Evolutionary conservation across 345 rosid genomes (phyloP).

Genomic region (Pseudoturritis turrita): DNA sequence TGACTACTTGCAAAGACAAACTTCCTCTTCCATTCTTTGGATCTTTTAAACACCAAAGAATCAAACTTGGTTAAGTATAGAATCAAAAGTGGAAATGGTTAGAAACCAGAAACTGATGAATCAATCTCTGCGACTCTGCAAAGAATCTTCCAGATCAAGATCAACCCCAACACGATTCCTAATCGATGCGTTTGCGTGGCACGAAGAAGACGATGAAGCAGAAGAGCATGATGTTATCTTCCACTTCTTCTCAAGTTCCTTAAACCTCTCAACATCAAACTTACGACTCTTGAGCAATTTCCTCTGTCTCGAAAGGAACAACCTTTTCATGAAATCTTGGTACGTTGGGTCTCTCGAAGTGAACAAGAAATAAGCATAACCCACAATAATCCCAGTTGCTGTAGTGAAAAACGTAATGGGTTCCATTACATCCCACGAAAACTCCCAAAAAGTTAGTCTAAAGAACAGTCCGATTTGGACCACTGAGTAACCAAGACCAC

Average conservation of each 20-base stretch:
- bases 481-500: slow-evolving; percentile 53
- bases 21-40: background rate
- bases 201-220: background rate
- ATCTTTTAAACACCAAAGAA: slow-evolving; percentile 9
- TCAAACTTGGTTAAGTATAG: slow-evolving; percentile 9
- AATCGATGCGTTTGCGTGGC: slow-evolving; percentile 50
- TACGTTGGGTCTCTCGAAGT: slow-evolving; percentile 93
- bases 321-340: slow-evolving; percentile 90
- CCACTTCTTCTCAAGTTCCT: slow-evolving; percentile 68
- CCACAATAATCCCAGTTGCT: slow-evolving; percentile 58
- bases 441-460: slow-evolving; percentile 89
- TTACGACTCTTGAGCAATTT: slow-evolving; percentile 54
- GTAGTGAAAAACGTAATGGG: slow-evolving; percentile 79
- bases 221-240: slow-evolving; percentile 22
- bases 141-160: slow-evolving; percentile 67
- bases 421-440: slow-evolving; percentile 98
- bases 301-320: slow-evolving; percentile 83
- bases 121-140: slow-evolving; percentile 40
- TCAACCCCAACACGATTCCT: slow-evolving; percentile 61
- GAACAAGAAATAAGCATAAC: slow-evolving; percentile 77
- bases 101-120: background rate
- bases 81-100: background rate
- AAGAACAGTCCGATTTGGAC: slow-evolving; percentile 62
- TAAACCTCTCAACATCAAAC: slow-evolving; percentile 62
- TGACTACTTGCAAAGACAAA: slow-evolving; percentile 1